A percentile compares a stretch with the other conserved stretches of the same genome.
Evolutionary conservation across 352 stramenopile genomes (phyloP).

Genomic region (Blastocystis sp.): DNA sequence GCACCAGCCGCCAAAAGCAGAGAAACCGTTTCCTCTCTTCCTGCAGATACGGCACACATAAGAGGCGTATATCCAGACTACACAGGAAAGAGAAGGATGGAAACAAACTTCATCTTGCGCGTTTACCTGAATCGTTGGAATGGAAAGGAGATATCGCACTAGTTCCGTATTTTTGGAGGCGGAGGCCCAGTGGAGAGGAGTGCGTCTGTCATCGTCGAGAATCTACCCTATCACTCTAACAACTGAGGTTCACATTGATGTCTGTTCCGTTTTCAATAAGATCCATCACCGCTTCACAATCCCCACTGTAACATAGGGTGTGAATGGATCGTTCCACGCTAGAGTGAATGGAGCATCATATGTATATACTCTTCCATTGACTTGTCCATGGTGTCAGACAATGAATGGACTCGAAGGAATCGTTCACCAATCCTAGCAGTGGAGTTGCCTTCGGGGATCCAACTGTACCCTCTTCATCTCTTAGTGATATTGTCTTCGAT

Average conservation of each 20-base stretch:
- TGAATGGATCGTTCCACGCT: conserved; percentile 43
- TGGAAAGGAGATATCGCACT: neutral
- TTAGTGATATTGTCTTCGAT: no score
- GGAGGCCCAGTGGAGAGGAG: conserved; percentile 31
- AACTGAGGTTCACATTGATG: neutral
- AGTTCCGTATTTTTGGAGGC: conserved; percentile 39
- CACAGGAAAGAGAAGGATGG: neutral
- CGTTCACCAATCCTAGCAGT: no score
- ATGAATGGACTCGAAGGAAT: no score
- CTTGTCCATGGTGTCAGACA: conserved; percentile 28
- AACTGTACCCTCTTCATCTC: no score
- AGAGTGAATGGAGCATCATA: neutral
- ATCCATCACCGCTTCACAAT: conserved; percentile 15
- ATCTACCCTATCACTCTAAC: neutral
- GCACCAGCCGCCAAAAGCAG: conserved; percentile 19
- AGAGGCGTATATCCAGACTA: conserved; percentile 34
- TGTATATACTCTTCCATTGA: conserved; percentile 15
- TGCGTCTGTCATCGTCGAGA: conserved; percentile 23
- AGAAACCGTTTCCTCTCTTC: neutral
- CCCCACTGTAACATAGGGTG: neutral
- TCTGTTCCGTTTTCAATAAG: neutral
- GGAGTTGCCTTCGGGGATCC: no score
- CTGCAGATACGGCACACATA: conserved; percentile 45
- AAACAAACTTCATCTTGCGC: neutral
- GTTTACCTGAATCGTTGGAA: neutral